These are phyloP conservation scores for Petrea volubilis DNA, from an alignment of 257 asterid species.

Conservation along the genomic window DNA sequence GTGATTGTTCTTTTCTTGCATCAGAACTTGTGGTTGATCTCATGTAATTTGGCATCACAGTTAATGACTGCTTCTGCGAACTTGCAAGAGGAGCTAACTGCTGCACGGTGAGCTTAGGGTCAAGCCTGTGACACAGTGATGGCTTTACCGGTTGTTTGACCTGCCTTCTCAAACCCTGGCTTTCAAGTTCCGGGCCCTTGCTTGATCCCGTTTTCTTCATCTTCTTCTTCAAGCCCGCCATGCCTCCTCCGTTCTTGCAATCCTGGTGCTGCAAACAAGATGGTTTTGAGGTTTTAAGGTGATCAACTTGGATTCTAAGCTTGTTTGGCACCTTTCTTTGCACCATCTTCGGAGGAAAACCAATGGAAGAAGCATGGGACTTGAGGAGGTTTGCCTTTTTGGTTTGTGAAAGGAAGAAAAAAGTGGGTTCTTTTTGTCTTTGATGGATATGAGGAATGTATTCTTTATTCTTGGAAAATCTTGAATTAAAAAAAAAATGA, in stretches of 20 bases:
- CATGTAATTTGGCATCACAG: constrained; percentile 51
- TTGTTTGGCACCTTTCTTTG: constrained; percentile 46
- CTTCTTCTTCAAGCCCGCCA: background rate
- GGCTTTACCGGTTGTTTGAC: too few species aligned
- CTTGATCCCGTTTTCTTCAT: background rate
- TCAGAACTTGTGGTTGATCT: constrained; percentile 54
- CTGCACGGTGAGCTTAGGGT: too few species aligned
- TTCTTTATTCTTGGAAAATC: too few species aligned
- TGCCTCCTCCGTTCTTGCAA: background rate
- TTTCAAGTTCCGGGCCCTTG: background rate
- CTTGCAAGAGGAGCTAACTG: background rate
- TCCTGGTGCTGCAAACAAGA: background rate
- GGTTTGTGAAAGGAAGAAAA: too few species aligned
- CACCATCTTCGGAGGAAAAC: background rate
- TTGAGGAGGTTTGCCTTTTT: too few species aligned
- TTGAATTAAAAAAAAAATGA: too few species aligned
- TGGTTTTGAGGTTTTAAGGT: constrained; percentile 16
- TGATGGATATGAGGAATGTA: too few species aligned
- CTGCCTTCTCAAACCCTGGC: too few species aligned
- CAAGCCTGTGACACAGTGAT: too few species aligned
- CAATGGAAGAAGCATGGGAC: too few species aligned
- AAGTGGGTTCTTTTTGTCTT: too few species aligned
- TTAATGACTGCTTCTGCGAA: background rate
- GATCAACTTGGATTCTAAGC: constrained; percentile 44
- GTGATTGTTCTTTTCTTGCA: constrained; percentile 43